Evolutionary conservation across 352 stramenopile species (phyloP), one percentile per base, ranked within the genome.

Genomic region (Pythium rhizo-oryzae): DNA sequence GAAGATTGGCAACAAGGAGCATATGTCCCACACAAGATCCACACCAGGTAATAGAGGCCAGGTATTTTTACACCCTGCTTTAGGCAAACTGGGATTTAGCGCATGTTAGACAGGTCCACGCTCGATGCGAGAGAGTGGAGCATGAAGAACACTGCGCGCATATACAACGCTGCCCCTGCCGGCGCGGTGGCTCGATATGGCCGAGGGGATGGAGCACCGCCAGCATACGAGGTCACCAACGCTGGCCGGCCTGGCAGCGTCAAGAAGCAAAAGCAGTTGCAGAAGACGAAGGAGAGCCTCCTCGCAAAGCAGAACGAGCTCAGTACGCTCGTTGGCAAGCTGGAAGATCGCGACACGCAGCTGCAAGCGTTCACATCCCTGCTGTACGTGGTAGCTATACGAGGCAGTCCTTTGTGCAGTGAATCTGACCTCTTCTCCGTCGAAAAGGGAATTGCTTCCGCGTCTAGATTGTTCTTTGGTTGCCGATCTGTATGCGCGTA

Each of bases 331-430:
- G 81, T 92, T n/a, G 75, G 78, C 8, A 82, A 80, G 15, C 69
- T 92, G 7, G 81, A 92, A 62, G 81, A 92, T 44, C 76, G 78
- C 19, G 84, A 92, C 49, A 92, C 81, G 1, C 83, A 91, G 55
- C 83, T 89, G 9, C 77, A 82, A 71, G 78, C 84, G 6, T 90
- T 90, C 41, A 61, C 68, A 1, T 69, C 64, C 0, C 69, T 89
- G 15, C 62, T 90, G 81, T 90, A 55, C 50, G 60, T 67, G 16
- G 30, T 59, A n/a, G 24, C 49, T 71, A 12, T 24, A 8, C 11
- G 46, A 33, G 28, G 28, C 2, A 6, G 28, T 33, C 6, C 28
- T 33, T 33, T 6, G 6, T 33, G 28, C 28, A 33, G 28, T 13
- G 8, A 51, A 4, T 24, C 4, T 65, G n/a, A 46, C 19, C 8